A percentile compares a stretch with the other conserved stretches of the same genome.
phyloP scores from a whole-genome alignment of 345 rosid genomes.

The Eucalyptus regnans region DNA sequence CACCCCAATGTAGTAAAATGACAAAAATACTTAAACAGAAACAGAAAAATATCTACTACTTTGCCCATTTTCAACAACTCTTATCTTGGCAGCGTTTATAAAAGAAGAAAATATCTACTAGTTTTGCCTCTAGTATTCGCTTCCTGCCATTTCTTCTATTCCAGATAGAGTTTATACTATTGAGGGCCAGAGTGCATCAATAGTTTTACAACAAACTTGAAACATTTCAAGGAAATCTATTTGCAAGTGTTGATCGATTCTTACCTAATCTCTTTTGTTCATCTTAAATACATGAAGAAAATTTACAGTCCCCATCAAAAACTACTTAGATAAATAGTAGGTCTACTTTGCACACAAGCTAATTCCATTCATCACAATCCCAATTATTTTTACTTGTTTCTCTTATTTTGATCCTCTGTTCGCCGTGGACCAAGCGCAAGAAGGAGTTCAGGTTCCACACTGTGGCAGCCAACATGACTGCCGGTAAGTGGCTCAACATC shows the following conservation, averaged over 20 bases:
- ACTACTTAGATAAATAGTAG: neutral
- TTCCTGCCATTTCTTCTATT: neutral
- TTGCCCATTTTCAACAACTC: neutral
- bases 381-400: constrained; percentile 29
- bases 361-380: neutral
- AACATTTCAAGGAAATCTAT: neutral
- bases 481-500: constrained; percentile 55
- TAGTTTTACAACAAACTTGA: neutral
- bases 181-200: neutral
- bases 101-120: neutral
- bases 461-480: constrained; percentile 41
- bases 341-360: neutral
- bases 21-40: neutral
- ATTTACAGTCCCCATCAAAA: neutral
- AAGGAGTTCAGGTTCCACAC: constrained; percentile 54
- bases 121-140: neutral
- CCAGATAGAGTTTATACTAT: neutral
- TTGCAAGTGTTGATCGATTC: neutral
- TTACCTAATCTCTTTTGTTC: neutral
- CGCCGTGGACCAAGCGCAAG: constrained; percentile 29
- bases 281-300: neutral
- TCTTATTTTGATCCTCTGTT: constrained; percentile 41
- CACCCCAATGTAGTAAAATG: neutral
- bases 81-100: neutral
- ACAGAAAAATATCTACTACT: neutral